Evolutionary conservation across 306 rosid species (phyloP).

Genomic region (Astragalus membranaceus): DNA sequence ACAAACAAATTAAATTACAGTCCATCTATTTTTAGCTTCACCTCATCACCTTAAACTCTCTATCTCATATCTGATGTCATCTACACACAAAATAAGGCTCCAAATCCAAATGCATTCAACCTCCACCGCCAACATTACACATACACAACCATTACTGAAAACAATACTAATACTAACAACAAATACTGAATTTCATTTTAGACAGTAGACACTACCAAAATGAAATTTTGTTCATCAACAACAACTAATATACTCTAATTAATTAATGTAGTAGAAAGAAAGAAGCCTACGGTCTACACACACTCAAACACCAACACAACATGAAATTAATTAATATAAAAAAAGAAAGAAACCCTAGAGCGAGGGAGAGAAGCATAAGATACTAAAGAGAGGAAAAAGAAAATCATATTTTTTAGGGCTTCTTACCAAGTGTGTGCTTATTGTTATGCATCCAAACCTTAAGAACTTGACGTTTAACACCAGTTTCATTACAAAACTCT

Average conservation of each 20-base stretch:
- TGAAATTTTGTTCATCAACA: conserved; percentile 27
- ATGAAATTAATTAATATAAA: neutral
- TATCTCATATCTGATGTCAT: neutral
- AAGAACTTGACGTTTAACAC: conserved; percentile 84
- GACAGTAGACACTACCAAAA: conserved; percentile 1
- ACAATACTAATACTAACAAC: neutral
- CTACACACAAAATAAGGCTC: neutral
- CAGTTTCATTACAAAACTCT: conserved; percentile 74
- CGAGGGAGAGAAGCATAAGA: neutral
- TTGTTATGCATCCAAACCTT: conserved; percentile 99
- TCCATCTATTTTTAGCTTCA: conserved; percentile 18
- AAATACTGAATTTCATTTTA: neutral
- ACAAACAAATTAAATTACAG: conserved; percentile 12
- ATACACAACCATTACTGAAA: neutral
- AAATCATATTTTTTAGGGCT: conserved; percentile 48
- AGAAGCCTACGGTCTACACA: no score
- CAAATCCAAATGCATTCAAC: conserved; percentile 4
- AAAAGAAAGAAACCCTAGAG: conserved; percentile 35
- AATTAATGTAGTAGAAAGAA: neutral
- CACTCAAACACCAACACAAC: conserved; percentile 7
- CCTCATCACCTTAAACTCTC: neutral
- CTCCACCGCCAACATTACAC: neutral
- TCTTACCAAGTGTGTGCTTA: conserved; percentile 98
- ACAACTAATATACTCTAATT: conserved; percentile 15
- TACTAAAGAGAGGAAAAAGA: neutral